Evolutionary conservation across 768 basidiomycete genomes (phyloP).

Genomic region (Macrolepiota dolichaula): DNA sequence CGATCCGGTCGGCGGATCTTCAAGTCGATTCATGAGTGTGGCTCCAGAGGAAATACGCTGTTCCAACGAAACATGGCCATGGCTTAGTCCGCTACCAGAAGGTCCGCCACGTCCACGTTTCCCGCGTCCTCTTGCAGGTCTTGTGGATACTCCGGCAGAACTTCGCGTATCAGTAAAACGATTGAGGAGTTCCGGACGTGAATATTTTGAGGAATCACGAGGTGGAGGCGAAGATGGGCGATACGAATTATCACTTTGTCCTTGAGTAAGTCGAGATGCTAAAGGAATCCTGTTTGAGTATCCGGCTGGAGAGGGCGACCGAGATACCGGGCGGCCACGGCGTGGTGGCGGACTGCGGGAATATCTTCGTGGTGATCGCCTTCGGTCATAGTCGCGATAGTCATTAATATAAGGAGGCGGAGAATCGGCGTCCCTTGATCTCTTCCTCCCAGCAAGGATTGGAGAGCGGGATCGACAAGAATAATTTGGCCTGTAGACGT

Average conservation of each 20-base stretch:
- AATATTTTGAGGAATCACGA: background rate
- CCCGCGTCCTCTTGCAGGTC: slow-evolving; percentile 1
- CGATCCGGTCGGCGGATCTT: slow-evolving; percentile 1
- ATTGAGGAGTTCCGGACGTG: background rate
- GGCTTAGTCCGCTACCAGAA: background rate
- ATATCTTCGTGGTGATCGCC: background rate
- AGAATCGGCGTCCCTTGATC: background rate
- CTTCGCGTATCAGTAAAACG: slow-evolving; percentile 1
- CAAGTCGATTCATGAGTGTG: slow-evolving; percentile 1
- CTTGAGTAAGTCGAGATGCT: background rate
- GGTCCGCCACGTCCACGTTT: slow-evolving; percentile 5
- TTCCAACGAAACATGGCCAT: slow-evolving; percentile 1
- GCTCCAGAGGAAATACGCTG: slow-evolving; percentile 3
- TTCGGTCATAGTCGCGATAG: slow-evolving; percentile 3
- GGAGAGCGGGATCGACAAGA: slow-evolving; percentile 1
- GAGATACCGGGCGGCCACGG: background rate
- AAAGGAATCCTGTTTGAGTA: background rate
- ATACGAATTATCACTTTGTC: background rate
- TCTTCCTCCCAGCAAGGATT: slow-evolving; percentile 1
- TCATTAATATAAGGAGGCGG: background rate
- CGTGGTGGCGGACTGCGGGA: slow-evolving; percentile 5
- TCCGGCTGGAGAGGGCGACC: background rate
- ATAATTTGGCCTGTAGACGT: slow-evolving; percentile 4
- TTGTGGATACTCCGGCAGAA: background rate
- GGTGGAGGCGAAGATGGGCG: background rate